Evolutionary conservation across 495 filamentous ascomycete genomes (phyloP), one percentile per base, ranked within the genome.

Genomic region (Echria macrotheca): DNA sequence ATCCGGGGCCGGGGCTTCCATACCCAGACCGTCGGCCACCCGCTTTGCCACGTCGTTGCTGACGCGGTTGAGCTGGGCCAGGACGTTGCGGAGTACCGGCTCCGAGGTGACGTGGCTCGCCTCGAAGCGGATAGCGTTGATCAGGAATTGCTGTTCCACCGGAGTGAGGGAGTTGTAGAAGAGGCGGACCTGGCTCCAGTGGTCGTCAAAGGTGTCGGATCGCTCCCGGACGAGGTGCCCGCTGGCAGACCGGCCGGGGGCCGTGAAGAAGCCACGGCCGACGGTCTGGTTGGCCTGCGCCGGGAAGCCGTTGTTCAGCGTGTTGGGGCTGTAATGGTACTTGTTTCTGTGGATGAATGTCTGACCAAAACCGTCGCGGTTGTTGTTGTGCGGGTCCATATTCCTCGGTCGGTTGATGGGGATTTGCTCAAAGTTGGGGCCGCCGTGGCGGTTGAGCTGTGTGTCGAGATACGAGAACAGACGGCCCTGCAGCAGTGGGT

Each of bases 91-190:
- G 64, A 73, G 76, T 12, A 89, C 83, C 19, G 69, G 54, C 1
- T 55, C 37, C 40, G 76, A 83, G 47, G 72, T 63, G 33, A 89
- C 52, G 31, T 85, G 76, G 6, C 78, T 74, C 5, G 73, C 68
- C 63, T 91, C 86, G 65, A 90, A 91, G 22, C 86, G 83, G 49
- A 88, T 80, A 1, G 84, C 86, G 66, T 91, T 84, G 65, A 91
- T 74, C 48, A 88, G 60, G 64, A 88, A 84, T 59, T 91, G 86
- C 60, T 89, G 78, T 57, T 89, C 86, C 0, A 78, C 76, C 6
- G 77, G 71, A 5, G 76, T 61, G 36, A 91, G 76, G 0, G 84
- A 88, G 76, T 89, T 87, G 75, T 76, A 89, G 68, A 89, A 85
- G 6, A 89, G 73, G 2, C 86, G 78, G 0, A 84, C 78, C 58